Evolutionary conservation across 2,329 filamentous ascomycete species (phyloP).

Genomic region (Septoria petroselini): DNA sequence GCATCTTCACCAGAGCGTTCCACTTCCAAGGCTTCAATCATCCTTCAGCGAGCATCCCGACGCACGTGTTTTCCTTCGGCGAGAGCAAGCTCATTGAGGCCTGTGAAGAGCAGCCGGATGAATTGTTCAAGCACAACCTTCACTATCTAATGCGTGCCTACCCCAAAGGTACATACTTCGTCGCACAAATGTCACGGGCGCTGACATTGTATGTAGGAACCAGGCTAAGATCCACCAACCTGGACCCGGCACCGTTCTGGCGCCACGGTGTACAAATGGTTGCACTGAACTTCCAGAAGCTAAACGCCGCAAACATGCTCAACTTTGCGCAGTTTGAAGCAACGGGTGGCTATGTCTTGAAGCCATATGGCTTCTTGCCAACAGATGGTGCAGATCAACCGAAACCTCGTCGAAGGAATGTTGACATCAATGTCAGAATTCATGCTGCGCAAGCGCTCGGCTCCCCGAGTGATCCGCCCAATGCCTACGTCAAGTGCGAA

Average conservation of each 20-base stretch:
- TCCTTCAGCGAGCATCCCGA: slow-evolving; percentile 55
- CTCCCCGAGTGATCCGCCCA: slow-evolving; percentile 52
- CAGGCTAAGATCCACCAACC: slow-evolving; percentile 78
- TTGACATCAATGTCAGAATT: slow-evolving; percentile 69
- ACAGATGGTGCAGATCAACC: slow-evolving; percentile 19
- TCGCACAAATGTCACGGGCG: too few relatives aligned
- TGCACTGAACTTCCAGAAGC: slow-evolving; percentile 89
- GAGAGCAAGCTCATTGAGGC: slow-evolving; percentile 65
- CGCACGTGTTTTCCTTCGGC: slow-evolving; percentile 63
- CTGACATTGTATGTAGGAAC: slow-evolving; percentile 51
- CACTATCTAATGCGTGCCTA: slow-evolving; percentile 83
- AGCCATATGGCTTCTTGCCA: slow-evolving; percentile 69
- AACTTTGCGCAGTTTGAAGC: slow-evolving; percentile 89
- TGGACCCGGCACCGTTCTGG: slow-evolving; percentile 84
- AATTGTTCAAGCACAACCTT: slow-evolving; percentile 77
- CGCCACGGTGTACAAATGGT: slow-evolving; percentile 82
- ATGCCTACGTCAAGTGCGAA: slow-evolving; percentile 74
- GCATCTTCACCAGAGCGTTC: slow-evolving; percentile 82
- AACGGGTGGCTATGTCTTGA: slow-evolving; percentile 78
- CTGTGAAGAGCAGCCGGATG: slow-evolving; percentile 52
- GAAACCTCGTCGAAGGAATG: slow-evolving; percentile 28
- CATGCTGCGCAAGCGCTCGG: slow-evolving; percentile 73
- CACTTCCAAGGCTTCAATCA: slow-evolving; percentile 72
- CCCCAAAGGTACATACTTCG: slow-evolving; percentile 63
- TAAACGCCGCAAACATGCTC: slow-evolving; percentile 92